Evolutionary conservation across 768 basidiomycete species (phyloP).

Genomic region (Naganishia kalamii): DNA sequence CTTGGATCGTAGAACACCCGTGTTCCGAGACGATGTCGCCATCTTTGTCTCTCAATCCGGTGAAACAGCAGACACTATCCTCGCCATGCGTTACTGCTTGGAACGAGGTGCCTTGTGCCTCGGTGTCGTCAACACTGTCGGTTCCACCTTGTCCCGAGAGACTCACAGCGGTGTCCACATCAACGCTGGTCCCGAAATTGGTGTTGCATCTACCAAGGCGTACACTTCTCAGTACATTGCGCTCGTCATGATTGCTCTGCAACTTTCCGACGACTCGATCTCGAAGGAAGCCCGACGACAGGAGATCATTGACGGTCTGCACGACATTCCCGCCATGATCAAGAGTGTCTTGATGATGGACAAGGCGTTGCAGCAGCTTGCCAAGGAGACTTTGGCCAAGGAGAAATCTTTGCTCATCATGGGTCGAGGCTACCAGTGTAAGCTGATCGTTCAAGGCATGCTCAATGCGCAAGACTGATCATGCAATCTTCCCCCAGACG

Average conservation of each 20-base stretch:
- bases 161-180: conserved; percentile 99
- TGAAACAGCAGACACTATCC: conserved; percentile 96
- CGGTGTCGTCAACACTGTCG: conserved; percentile 97
- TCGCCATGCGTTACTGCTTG: conserved; percentile 90
- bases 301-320: conserved; percentile 87
- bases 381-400: conserved; percentile 58
- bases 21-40: conserved; percentile 97
- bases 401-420: conserved; percentile 88
- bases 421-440: conserved; percentile 89
- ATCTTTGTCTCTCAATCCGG: conserved; percentile 96
- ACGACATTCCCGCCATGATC: conserved; percentile 82
- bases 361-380: conserved; percentile 67
- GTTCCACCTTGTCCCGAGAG: conserved; percentile 93
- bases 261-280: conserved; percentile 93
- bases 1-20: conserved; percentile 96
- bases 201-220: conserved; percentile 98
- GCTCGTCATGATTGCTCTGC: conserved; percentile 95
- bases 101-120: conserved; percentile 94
- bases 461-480: neutral
- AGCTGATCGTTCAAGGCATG: neutral
- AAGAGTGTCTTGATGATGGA: conserved; percentile 78
- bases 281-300: conserved; percentile 82
- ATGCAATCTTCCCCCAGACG: conserved; percentile 54
- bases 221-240: conserved; percentile 99
- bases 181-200: conserved; percentile 66